These are phyloP conservation scores for Ocimum tenuiflorum DNA, from an alignment of 257 asterid genomes.

Conservation along the genomic window DNA sequence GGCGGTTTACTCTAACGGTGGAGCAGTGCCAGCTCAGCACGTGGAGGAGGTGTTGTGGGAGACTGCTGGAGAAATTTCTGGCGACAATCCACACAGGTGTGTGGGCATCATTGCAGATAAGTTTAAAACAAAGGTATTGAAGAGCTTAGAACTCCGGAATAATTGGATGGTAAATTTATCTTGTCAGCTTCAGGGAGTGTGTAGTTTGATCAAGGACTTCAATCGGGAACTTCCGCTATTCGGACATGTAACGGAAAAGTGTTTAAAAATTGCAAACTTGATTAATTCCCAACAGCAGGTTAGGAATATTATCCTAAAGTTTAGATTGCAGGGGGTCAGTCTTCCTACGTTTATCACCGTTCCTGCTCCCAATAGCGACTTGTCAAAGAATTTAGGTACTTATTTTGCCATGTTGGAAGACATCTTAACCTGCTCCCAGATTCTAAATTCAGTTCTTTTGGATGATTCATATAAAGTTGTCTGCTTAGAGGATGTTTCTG, in stretches of 20 bases:
- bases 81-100: conserved; percentile 45
- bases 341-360: conserved; percentile 48
- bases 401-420: conserved; percentile 67
- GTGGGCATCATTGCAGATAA: conserved; percentile 74
- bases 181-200: conserved; percentile 64
- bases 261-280: conserved; percentile 55
- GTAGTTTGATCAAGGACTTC: conserved; percentile 68
- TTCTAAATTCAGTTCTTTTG: conserved; percentile 47
- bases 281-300: conserved; percentile 53
- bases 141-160: conserved; percentile 53
- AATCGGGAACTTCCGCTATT: conserved; percentile 59
- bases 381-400: conserved; percentile 39
- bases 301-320: conserved; percentile 51
- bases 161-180: conserved; percentile 81
- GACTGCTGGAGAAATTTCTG: conserved; percentile 42
- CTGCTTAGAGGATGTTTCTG: conserved; percentile 38
- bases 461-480: conserved; percentile 54
- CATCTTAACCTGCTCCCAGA: conserved; percentile 44
- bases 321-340: conserved; percentile 48
- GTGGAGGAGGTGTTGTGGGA: conserved; percentile 74
- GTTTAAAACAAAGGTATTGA: conserved; percentile 61
- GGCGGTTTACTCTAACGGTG: conserved; percentile 41
- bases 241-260: conserved; percentile 45
- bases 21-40: conserved; percentile 47
- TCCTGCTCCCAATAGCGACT: conserved; percentile 41